Evolutionary conservation across 345 rosid genomes (phyloP), one percentile per base, ranked within the genome.

Genomic region (Pistacia vera): DNA sequence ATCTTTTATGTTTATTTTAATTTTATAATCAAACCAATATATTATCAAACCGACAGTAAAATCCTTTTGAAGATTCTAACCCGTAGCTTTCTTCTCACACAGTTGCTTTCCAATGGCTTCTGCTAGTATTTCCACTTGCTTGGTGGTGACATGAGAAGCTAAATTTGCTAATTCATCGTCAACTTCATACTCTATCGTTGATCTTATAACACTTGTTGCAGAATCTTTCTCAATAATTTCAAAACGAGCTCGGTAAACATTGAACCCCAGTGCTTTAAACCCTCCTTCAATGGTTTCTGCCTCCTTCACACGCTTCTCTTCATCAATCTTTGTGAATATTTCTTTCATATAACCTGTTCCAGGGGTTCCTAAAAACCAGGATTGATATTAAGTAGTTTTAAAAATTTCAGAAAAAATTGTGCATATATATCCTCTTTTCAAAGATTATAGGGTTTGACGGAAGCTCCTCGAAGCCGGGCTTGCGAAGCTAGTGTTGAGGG

Each of bases 221-320:
- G 54, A 73, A 73, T 79, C 89, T 30, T 76, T 82, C 82, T 86
- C 85, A 13, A 75, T n/a, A n/a, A 83, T 80, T 61, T 86, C 89
- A 51, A 80, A 48, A 4, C 81, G 77, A 55, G 44, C 0, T 8
- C 68, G 75, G 22, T 18, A 18, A 20, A 10, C 2, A 67, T 84
- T 81, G 25, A 82, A 63, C 0, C 89, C 89, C 4, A 78, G 60
- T 13, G 18, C 85, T 60, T 17, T 77, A 68, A 22, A 25, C 4
- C 80, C 87, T 35, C 87, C 89, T 80, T 81, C 85, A 3, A 83
- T 44, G 0, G 18, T 3, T 73, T 85, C 86, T 5, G 83, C 80
- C 71, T 73, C 88, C 65, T 85, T 85, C 51, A 81, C 69, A 1
- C 84, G 82, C 20, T 70, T 75, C 18, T 81, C 84, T 41, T 86